A percentile compares a stretch with the other conserved stretches of the same genome.
Conservation (phyloP, 1,139 yeast genomes). For the Hansenula sp. region DNA sequence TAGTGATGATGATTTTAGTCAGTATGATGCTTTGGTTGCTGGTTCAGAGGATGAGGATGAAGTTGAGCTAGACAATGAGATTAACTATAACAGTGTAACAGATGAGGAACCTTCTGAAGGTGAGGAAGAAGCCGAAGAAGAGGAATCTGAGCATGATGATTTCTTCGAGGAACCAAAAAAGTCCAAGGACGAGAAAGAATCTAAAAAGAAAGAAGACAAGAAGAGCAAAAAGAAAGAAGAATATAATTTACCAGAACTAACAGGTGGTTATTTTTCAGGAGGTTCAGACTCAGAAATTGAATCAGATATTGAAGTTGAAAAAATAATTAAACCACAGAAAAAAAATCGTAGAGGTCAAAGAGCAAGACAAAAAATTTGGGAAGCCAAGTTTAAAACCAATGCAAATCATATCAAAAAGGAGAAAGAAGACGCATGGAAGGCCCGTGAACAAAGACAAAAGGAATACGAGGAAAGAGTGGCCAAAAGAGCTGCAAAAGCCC, state of each 20-base stretch:
- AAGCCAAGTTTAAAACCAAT: slow-evolving; percentile 71
- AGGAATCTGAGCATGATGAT: slow-evolving; percentile 32
- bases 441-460: slow-evolving; percentile 52
- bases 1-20: slow-evolving; percentile 29
- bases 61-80: slow-evolving; percentile 29
- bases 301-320: slow-evolving; percentile 57
- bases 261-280: slow-evolving; percentile 79
- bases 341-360: slow-evolving; percentile 96
- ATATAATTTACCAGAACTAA: slow-evolving; percentile 58
- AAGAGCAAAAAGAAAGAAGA: slow-evolving; percentile 23
- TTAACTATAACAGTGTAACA: slow-evolving; percentile 57
- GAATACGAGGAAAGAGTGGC: slow-evolving; percentile 74
- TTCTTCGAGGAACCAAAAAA: slow-evolving; percentile 32
- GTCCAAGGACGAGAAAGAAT: slow-evolving; percentile 17
- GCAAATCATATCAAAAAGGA: slow-evolving; percentile 84
- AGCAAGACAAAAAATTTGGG: slow-evolving; percentile 97
- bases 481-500: slow-evolving; percentile 56
- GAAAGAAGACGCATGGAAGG: slow-evolving; percentile 46
- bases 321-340: slow-evolving; percentile 45
- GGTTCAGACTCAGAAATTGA: slow-evolving; percentile 53
- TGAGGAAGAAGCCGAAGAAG: slow-evolving; percentile 27
- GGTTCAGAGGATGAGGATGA: slow-evolving; percentile 50
- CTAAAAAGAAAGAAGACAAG: slow-evolving; percentile 24
- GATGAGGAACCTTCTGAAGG: slow-evolving; percentile 56
- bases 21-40: slow-evolving; percentile 51